Conservation (phyloP, 495 filamentous ascomycete species). For the Penicillium steckii region DNA sequence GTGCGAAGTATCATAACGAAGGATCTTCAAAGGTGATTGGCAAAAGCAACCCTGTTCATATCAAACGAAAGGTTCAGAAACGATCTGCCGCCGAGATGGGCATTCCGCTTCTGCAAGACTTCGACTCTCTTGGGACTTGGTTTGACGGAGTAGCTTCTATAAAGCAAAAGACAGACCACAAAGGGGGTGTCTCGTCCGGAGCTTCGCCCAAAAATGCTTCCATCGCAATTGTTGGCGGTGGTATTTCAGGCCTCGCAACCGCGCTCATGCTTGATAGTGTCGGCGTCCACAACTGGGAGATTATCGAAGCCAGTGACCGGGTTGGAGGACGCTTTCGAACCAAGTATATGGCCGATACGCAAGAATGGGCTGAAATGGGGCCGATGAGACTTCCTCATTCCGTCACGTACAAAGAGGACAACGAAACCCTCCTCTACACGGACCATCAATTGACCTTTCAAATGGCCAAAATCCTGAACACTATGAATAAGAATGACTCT, state of each 20-base stretch:
- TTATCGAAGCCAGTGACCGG: slow-evolving; percentile 46
- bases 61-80: slow-evolving; percentile 1
- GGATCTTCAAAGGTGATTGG: background rate
- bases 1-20: background rate
- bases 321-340: slow-evolving; percentile 59
- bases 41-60: slow-evolving; percentile 9
- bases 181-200: slow-evolving; percentile 3
- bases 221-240: slow-evolving; percentile 60
- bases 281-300: slow-evolving; percentile 52
- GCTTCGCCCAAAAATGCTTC: slow-evolving; percentile 16
- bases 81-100: slow-evolving; percentile 12
- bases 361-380: slow-evolving; percentile 67
- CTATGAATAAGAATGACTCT: slow-evolving; percentile 48
- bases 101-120: slow-evolving; percentile 19
- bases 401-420: slow-evolving; percentile 38
- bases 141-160: slow-evolving; percentile 26
- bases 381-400: slow-evolving; percentile 59
- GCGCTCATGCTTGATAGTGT: slow-evolving; percentile 44
- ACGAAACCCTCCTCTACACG: slow-evolving; percentile 48
- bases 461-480: slow-evolving; percentile 55
- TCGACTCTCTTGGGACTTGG: slow-evolving; percentile 26
- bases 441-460: slow-evolving; percentile 61
- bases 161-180: slow-evolving; percentile 7
- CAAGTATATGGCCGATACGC: slow-evolving; percentile 54
- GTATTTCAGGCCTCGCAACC: slow-evolving; percentile 60